These are phyloP conservation scores for Penicillium coffeae DNA, from an alignment of 495 filamentous ascomycete genomes.

Conservation along the genomic window DNA sequence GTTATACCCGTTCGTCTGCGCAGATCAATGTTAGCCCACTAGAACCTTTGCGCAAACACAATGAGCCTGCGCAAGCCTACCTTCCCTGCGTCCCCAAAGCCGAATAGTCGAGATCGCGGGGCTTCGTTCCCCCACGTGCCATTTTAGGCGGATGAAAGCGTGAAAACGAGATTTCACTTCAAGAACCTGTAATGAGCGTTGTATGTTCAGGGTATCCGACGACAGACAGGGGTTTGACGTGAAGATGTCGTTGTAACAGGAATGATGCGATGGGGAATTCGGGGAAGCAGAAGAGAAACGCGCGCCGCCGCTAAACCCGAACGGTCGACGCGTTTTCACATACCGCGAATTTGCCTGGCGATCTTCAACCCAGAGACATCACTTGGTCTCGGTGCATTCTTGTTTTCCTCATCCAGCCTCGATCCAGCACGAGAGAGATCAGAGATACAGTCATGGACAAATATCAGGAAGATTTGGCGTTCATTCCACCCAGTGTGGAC, in stretches of 20 bases:
- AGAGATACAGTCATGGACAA: slow-evolving; percentile 1
- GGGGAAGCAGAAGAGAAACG: slow-evolving; percentile 8
- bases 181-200: background rate
- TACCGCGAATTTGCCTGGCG: slow-evolving; percentile 1
- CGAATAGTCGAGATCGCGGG: slow-evolving; percentile 58
- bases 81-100: slow-evolving; percentile 62
- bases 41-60: background rate
- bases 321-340: slow-evolving; percentile 39
- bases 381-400: background rate
- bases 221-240: background rate
- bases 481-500: slow-evolving; percentile 79
- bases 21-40: slow-evolving; percentile 11
- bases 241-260: background rate
- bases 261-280: background rate
- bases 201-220: background rate
- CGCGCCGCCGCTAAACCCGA: slow-evolving; percentile 38
- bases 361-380: background rate
- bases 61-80: slow-evolving; percentile 33
- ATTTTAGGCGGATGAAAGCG: slow-evolving; percentile 20
- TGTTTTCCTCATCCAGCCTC: background rate
- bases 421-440: slow-evolving; percentile 1
- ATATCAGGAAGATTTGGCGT: slow-evolving; percentile 31
- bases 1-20: slow-evolving; percentile 77
- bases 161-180: background rate
- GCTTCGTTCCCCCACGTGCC: slow-evolving; percentile 46